Conservation (phyloP, 2,329 filamentous ascomycete species). For the Amauroascus niger region DNA sequence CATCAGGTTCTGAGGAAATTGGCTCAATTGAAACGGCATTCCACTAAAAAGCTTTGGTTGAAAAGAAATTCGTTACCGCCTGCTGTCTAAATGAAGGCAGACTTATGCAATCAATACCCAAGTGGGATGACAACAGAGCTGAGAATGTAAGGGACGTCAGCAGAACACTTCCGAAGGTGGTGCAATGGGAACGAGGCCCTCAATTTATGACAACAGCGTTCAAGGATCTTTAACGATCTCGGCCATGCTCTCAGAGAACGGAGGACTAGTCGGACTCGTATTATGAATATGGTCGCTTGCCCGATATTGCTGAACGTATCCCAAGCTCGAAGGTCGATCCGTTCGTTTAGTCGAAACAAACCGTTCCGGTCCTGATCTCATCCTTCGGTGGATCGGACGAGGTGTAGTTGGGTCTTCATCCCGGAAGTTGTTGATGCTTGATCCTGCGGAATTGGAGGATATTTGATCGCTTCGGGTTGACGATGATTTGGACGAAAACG, state of each 20-base stretch:
- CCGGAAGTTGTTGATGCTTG: slow-evolving; percentile 26
- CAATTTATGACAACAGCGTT: neutral
- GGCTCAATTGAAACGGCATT: neutral
- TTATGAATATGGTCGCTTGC: slow-evolving; percentile 42
- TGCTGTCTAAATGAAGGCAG: neutral
- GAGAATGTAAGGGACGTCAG: neutral
- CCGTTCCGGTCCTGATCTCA: slow-evolving; percentile 8
- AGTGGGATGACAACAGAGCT: neutral
- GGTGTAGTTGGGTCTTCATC: slow-evolving; percentile 21
- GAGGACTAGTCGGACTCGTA: slow-evolving; percentile 29
- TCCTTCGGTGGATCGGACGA: slow-evolving; percentile 14
- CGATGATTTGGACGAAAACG: slow-evolving; percentile 33
- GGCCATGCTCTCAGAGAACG: slow-evolving; percentile 36
- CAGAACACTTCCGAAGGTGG: neutral
- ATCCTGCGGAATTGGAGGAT: slow-evolving; percentile 33
- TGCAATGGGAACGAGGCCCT: neutral
- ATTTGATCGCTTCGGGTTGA: slow-evolving; percentile 29
- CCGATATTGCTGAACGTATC: slow-evolving; percentile 42
- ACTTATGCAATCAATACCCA: neutral
- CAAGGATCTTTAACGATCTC: slow-evolving; percentile 35
- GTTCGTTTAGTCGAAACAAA: slow-evolving; percentile 17
- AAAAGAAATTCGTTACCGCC: neutral
- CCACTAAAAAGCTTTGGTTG: neutral
- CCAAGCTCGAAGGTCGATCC: slow-evolving; percentile 41
- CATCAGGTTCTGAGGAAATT: neutral